Evolutionary conservation across 1,139 yeast genomes (phyloP), one percentile per base, ranked within the genome.

Genomic region (Komagataea norvegica): DNA sequence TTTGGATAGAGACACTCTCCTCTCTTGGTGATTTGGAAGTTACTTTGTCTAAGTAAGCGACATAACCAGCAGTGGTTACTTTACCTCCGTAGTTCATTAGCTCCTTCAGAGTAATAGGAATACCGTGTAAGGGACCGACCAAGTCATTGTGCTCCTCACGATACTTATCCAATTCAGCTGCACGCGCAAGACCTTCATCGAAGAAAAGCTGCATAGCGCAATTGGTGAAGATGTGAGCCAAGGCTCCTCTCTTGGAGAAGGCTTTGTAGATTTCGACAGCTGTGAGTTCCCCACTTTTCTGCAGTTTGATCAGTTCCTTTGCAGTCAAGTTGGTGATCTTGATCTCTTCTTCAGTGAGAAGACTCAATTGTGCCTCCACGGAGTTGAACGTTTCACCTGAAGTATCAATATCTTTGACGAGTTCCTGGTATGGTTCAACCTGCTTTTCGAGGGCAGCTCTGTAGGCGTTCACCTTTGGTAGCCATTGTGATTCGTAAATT

Each of bases 31-130:
- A 54, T 34, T 67, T 68, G 26, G 37, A 29, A 51, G 59, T 54
- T 26, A 77, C 54, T 52, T 75, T 67, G 38, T 68, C 74, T 34
- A 80, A 59, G 57, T 65, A 59, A 8, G 76, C 68, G 18, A 79
- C 87, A 61, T 75, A 79, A 27, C 82, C 73, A 26, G 79, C 86
- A 50, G 76, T 77, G 24, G 84, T 75, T 46, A 71, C 65, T 48
- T 67, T 75, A 20, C 77, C 82, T 38, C 67, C 71, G 51, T 68
- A 76, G 45, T 74, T 72, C 66, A 80, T 74, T 53, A 81, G 84
- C 59, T 83, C 93, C 54, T 83, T 83, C 45, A 83, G 62, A 1
- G 89, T 79, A 32, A 83, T 65, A 11, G 93, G 93, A 22, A 83
- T 60, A 7, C 93, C 93, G 51, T 83, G 93, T 47, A 83, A 68